Conservation (phyloP, 345 rosid genomes). For the Eucalyptus polybractea region DNA sequence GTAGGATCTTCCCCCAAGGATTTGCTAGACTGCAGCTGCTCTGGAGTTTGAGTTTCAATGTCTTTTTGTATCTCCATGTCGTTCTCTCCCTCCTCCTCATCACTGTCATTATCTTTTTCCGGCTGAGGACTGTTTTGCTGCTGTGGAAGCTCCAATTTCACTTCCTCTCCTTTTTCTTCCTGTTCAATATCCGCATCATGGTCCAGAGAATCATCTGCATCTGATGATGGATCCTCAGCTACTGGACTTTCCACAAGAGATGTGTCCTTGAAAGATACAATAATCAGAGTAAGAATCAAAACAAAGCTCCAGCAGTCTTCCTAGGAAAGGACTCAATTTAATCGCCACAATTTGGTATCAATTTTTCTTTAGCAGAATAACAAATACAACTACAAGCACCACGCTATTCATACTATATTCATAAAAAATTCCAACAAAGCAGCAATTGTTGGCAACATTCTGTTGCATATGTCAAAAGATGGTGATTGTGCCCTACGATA, state of each 20-base stretch:
- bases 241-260: slow-evolving; percentile 50
- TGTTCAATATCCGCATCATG: slow-evolving; percentile 44
- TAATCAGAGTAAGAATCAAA: not conserved
- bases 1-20: slow-evolving; percentile 24
- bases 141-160: slow-evolving; percentile 23
- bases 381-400: not conserved
- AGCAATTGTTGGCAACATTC: not conserved
- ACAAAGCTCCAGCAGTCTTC: not conserved
- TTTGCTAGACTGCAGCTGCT: slow-evolving; percentile 18
- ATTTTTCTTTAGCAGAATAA: not conserved
- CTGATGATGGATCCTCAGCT: slow-evolving; percentile 59
- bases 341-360: not conserved
- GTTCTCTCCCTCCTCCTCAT: slow-evolving; percentile 21
- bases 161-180: slow-evolving; percentile 36
- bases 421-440: not conserved
- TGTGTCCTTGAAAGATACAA: slow-evolving; percentile 32
- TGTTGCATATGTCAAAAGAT: not conserved
- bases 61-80: slow-evolving; percentile 31
- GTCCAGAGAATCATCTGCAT: slow-evolving; percentile 55
- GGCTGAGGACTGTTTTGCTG: slow-evolving; percentile 22
- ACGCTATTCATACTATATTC: not conserved
- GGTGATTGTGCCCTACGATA: not conserved
- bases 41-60: slow-evolving; percentile 17
- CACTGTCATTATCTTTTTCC: slow-evolving; percentile 16
- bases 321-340: not conserved